A percentile compares a stretch with the other conserved stretches of the same genome.
phyloP scores from a whole-genome alignment of 768 basidiomycete genomes.

The Xanthoconium purpureum region DNA sequence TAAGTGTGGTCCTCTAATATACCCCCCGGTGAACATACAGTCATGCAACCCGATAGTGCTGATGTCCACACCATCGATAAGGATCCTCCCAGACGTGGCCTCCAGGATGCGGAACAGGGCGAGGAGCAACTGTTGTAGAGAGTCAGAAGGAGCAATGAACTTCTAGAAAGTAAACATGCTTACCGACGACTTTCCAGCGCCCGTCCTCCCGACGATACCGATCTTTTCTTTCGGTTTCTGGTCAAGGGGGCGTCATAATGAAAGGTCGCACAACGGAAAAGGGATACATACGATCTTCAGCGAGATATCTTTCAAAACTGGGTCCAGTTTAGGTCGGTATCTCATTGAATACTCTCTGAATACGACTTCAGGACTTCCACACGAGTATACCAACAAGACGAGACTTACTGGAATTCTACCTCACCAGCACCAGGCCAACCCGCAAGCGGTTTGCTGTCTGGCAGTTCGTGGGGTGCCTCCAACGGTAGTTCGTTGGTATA shows the following conservation, averaged over 20 bases:
- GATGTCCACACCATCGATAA: conserved; percentile 75
- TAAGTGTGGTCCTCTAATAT: not conserved
- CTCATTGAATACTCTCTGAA: conserved; percentile 65
- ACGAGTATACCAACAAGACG: not conserved
- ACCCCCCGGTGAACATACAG: conserved; percentile 7
- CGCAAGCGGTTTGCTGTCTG: conserved; percentile 48
- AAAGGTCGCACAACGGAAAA: not conserved
- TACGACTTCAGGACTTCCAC: not conserved
- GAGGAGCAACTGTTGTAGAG: conserved; percentile 48
- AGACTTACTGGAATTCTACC: conserved; percentile 69
- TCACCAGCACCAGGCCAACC: conserved; percentile 74
- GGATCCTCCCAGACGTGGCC: conserved; percentile 60
- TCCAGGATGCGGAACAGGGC: conserved; percentile 80
- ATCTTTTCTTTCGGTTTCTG: conserved; percentile 79
- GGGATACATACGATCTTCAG: conserved; percentile 59
- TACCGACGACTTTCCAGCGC: conserved; percentile 75
- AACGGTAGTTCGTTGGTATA: conserved; percentile 64
- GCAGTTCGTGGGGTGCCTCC: conserved; percentile 73
- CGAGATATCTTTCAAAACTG: conserved; percentile 74
- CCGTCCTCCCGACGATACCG: conserved; percentile 86
- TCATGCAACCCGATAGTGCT: conserved; percentile 73
- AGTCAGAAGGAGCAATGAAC: not conserved
- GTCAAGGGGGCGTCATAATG: conserved; percentile 2
- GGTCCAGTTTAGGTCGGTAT: conserved; percentile 78
- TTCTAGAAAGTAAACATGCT: no score